These are phyloP conservation scores for Cunninghamia lanceolata DNA, from an alignment of 75 land plant species.

Conservation along the genomic window DNA sequence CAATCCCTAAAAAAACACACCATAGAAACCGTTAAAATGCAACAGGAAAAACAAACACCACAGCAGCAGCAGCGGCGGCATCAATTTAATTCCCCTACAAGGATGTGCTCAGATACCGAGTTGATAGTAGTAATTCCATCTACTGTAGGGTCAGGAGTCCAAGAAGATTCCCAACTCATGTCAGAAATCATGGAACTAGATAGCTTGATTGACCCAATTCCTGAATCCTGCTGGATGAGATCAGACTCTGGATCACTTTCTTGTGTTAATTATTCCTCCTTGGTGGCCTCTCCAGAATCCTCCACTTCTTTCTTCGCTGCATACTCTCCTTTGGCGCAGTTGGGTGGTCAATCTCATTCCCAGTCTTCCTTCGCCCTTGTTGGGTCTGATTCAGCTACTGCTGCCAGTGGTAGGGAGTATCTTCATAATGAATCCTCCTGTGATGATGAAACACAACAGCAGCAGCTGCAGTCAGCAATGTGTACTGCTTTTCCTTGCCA, in stretches of 20 bases:
- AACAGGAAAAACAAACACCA: background rate
- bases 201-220: background rate
- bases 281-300: background rate
- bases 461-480: background rate
- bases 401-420: background rate
- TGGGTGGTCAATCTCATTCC: background rate
- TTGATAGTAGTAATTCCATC: background rate
- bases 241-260: background rate
- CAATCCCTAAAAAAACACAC: background rate
- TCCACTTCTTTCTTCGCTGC: slow-evolving; percentile 1
- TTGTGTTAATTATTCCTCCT: background rate
- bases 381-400: background rate
- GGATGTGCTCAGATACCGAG: background rate
- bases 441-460: background rate
- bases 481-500: background rate
- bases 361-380: background rate
- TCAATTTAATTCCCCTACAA: background rate
- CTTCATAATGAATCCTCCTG: background rate
- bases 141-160: background rate
- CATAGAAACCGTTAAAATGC: background rate
- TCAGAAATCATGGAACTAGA: slow-evolving; percentile 8
- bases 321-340: background rate
- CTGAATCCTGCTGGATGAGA: background rate
- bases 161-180: background rate
- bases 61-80: background rate